Conservation (phyloP, 2,329 filamentous ascomycete genomes). For the Microcyclosporella mali region DNA sequence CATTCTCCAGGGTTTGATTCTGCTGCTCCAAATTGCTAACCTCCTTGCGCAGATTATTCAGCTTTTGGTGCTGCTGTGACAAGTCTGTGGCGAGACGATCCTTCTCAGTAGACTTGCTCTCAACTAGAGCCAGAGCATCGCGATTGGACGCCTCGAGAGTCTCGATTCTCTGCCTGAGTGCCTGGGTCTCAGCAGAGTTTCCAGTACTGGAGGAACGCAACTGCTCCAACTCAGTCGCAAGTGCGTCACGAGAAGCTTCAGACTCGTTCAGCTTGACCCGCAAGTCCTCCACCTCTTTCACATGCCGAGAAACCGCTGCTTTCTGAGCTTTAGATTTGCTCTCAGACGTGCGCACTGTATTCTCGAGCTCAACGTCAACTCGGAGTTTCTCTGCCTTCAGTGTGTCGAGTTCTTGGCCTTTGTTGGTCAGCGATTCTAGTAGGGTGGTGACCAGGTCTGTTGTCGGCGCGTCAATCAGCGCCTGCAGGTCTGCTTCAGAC, state of each 20-base stretch:
- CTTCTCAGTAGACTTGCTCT: conserved; percentile 81
- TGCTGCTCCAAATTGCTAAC: conserved; percentile 75
- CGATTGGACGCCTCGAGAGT: conserved; percentile 88
- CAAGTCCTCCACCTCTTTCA: conserved; percentile 76
- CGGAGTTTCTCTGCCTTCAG: conserved; percentile 83
- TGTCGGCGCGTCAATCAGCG: conserved; percentile 63
- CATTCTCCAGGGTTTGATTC: conserved; percentile 73
- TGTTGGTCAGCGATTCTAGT: conserved; percentile 66
- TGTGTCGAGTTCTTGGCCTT: conserved; percentile 75
- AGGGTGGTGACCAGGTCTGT: conserved; percentile 70
- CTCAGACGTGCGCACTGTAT: conserved; percentile 76
- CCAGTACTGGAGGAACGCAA: conserved; percentile 68
- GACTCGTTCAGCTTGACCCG: conserved; percentile 71
- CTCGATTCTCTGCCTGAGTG: conserved; percentile 73
- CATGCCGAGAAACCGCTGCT: conserved; percentile 70
- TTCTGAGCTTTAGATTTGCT: conserved; percentile 77
- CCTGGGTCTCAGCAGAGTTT: conserved; percentile 67
- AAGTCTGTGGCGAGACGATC: conserved; percentile 81
- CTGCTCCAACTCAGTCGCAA: conserved; percentile 75
- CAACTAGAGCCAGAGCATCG: conserved; percentile 80
- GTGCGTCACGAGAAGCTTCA: conserved; percentile 69
- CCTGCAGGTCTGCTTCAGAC: conserved; percentile 57
- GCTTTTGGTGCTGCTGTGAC: conserved; percentile 81
- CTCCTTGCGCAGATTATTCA: conserved; percentile 75
- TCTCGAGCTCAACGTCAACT: conserved; percentile 87